Evolutionary conservation across 2,329 filamentous ascomycete species (phyloP).

Genomic region (Apiospora malaysiana): DNA sequence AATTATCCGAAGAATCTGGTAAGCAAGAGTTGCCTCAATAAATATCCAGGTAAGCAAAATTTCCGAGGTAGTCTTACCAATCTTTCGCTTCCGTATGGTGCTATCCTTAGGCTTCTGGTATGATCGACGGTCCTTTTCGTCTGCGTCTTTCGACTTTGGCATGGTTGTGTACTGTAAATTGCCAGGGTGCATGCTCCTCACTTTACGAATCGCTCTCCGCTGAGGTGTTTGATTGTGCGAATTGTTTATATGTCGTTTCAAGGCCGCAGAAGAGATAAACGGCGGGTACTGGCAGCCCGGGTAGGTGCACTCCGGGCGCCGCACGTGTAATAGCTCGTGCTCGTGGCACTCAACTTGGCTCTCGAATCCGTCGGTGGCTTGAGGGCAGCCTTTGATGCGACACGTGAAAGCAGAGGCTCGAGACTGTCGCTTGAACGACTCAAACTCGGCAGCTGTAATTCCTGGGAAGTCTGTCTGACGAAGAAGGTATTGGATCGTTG

Average conservation of each 20-base stretch:
- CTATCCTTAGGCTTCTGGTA: no score
- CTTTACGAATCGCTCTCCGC: conserved; percentile 11
- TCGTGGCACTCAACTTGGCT: conserved; percentile 17
- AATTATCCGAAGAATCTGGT: no score
- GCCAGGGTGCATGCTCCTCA: background rate
- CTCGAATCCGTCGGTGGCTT: conserved; percentile 30
- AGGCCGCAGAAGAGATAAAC: background rate
- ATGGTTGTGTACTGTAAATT: no score
- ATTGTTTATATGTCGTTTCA: conserved; percentile 5
- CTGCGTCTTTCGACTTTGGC: no score
- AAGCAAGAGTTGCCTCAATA: no score
- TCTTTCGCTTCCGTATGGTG: no score
- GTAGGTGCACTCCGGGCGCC: conserved; percentile 15
- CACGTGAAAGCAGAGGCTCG: conserved; percentile 26
- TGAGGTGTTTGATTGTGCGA: background rate
- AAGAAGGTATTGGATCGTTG: conserved; percentile 23
- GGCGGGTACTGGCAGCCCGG: conserved; percentile 26
- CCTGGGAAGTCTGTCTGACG: conserved; percentile 19
- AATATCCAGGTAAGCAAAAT: no score
- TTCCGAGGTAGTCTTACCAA: no score
- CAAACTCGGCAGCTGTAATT: conserved; percentile 23
- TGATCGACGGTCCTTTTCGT: no score
- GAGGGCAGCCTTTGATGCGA: conserved; percentile 29
- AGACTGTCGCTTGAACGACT: conserved; percentile 28
- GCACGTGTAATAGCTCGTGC: conserved; percentile 28